Conservation (phyloP, 257 asterid genomes). For the Oldenlandia corymbosa region DNA sequence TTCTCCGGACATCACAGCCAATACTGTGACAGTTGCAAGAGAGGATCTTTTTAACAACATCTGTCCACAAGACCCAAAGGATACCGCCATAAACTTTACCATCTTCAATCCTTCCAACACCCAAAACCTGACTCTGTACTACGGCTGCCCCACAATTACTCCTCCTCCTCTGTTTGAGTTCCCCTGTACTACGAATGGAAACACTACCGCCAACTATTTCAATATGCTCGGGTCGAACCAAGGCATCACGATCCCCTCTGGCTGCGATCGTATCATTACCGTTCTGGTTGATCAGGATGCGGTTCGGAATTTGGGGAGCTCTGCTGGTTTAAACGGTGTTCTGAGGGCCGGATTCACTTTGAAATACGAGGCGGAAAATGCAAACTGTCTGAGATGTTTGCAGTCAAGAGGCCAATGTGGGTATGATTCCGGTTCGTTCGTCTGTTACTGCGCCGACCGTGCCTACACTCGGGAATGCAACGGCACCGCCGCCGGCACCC, state of each 20-base stretch:
- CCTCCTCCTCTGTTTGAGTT: conserved; percentile 8
- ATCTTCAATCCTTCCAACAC: conserved; percentile 21
- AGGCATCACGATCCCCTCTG: background rate
- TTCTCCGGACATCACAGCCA: background rate
- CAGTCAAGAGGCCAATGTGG: conserved; percentile 49
- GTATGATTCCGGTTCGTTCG: conserved; percentile 20
- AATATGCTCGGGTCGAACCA: background rate
- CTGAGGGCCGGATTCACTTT: conserved; percentile 44
- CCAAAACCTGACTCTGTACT: conserved; percentile 36
- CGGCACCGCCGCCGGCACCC: background rate
- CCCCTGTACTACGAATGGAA: background rate
- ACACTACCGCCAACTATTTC: conserved; percentile 11
- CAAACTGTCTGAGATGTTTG: conserved; percentile 22
- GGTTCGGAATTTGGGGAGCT: background rate
- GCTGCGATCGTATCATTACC: conserved; percentile 21
- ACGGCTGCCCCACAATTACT: conserved; percentile 20
- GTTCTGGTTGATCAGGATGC: conserved; percentile 27
- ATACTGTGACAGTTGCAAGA: conserved; percentile 29
- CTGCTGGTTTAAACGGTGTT: conserved; percentile 13
- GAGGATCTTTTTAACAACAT: conserved; percentile 29
- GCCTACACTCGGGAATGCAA: conserved; percentile 4
- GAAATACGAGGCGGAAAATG: conserved; percentile 32
- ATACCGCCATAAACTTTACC: conserved; percentile 24
- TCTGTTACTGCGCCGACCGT: conserved; percentile 19
- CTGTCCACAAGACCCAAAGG: conserved; percentile 16